Base-by-base conservation (phyloP, 768 basidiomycete species). In the Pleurotus platypus region DNA sequence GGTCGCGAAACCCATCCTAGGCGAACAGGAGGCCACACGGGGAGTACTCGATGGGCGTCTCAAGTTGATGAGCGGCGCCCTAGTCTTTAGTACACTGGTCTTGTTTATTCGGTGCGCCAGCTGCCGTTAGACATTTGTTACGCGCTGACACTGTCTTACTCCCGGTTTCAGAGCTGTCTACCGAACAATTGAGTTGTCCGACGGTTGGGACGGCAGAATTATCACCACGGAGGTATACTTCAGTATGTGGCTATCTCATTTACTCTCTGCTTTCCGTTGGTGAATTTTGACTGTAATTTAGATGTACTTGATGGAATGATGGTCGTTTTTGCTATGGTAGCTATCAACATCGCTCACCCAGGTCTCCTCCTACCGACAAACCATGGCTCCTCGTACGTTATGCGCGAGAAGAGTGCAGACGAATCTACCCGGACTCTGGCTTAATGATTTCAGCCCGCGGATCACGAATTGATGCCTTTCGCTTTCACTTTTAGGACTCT, bases 281-380 rank as follows among this genome's bases (percentile, higher is more conserved):
- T 12, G 65, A 67, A 58, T 56, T 12, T 66, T 66, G 66, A 53
- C 64, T 30, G 51, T 57, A 1, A 57, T 67, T 43, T 59, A 82
- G 81, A 81, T 63, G 68, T 77, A 5, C 69, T 83, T 22, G 83
- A 84, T 62, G 82, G 78, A 8, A 71, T 67, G 0, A 79, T 81
- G 74, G 70, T 83, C 46, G 64, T 72, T 5, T 59, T 83, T 16
- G 81, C 82, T 4, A 76, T 83, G 63, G 77, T 72, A 58, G 72
- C 74, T 1, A 64, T 80, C 45, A 81, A 80, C 66, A 53, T 80
- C 53, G 66, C 75, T 54, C 78, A 81, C 60, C 82, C 82, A 3
- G 78, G 78, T 5, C 51, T 63, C 16, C 68, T 79, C 27, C 66
- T 80, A 7, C 60, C 65, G 12, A 60, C 8, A 50, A 35, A 15